phyloP scores from a whole-genome alignment of 139 green algal genomes.

The Gonium pectorale region DNA sequence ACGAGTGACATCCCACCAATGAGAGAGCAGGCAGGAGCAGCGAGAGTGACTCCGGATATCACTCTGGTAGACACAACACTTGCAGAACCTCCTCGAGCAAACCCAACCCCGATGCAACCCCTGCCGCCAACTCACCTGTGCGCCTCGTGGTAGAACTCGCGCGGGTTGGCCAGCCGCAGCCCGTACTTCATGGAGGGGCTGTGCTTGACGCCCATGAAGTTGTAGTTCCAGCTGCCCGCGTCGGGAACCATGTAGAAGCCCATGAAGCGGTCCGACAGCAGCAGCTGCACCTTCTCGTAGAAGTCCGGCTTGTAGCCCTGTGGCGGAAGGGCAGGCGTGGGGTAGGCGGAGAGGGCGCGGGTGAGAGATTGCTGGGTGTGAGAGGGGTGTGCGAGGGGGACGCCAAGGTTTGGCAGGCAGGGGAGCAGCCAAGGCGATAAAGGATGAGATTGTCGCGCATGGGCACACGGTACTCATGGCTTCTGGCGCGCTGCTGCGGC shows the following conservation, averaged over 20 bases:
- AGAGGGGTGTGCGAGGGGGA: too few species aligned
- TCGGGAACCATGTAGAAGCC: constrained; percentile 98
- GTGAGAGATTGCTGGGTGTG: not conserved
- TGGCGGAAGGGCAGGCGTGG: constrained; percentile 32
- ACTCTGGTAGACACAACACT: too few species aligned
- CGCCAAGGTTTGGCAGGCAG: too few species aligned
- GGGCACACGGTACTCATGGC: too few species aligned
- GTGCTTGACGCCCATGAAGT: constrained; percentile 94
- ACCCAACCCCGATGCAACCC: too few species aligned
- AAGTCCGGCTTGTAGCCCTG: constrained; percentile 92
- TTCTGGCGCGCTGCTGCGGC: too few species aligned
- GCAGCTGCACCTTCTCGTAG: constrained; percentile 99
- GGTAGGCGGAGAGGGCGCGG: not conserved
- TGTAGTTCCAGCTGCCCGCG: constrained; percentile 96
- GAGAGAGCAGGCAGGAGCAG: too few species aligned
- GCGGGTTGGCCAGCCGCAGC: constrained; percentile 91
- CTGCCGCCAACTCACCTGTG: constrained; percentile 3
- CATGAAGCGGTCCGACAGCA: constrained; percentile 98
- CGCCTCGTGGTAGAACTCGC: constrained; percentile 95
- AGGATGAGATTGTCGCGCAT: too few species aligned
- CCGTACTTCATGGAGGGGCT: constrained; percentile 78
- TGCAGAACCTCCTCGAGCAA: too few species aligned
- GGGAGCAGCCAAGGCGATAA: too few species aligned
- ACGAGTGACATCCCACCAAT: too few species aligned
- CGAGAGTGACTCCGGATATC: too few species aligned